Evolutionary conservation across 2,329 filamentous ascomycete species (phyloP).

Genomic region (Alternaria angustiovoidea): DNA sequence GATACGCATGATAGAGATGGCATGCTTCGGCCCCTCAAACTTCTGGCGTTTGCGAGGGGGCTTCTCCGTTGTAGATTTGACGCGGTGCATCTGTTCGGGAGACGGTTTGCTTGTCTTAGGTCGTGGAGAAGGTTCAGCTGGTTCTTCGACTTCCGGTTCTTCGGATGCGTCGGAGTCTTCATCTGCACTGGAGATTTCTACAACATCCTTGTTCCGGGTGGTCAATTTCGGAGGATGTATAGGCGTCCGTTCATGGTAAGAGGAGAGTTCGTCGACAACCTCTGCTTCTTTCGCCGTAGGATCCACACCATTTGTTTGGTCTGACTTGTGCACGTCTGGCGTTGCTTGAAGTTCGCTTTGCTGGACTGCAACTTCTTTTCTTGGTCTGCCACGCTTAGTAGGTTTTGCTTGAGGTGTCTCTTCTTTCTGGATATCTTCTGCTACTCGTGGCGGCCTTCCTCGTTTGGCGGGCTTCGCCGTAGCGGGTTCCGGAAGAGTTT

Average conservation of each 20-base stretch:
- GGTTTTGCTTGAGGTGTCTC: background rate
- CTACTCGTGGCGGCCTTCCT: conserved; percentile 13
- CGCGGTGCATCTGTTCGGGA: conserved; percentile 20
- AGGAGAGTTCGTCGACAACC: conserved; percentile 31
- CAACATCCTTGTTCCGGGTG: conserved; percentile 7
- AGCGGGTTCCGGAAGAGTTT: background rate
- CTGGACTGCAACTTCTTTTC: conserved; percentile 7
- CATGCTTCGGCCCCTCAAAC: conserved; percentile 39
- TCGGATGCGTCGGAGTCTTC: conserved; percentile 28
- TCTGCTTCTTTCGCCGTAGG: conserved; percentile 2
- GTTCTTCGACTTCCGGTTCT: conserved; percentile 27
- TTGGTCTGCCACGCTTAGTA: conserved; percentile 26
- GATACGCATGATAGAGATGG: conserved; percentile 50
- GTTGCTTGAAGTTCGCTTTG: conserved; percentile 19
- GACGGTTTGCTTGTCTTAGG: conserved; percentile 19
- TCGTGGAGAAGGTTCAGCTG: conserved; percentile 20
- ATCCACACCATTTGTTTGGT: conserved; percentile 12
- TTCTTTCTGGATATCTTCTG: background rate
- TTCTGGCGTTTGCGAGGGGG: conserved; percentile 42
- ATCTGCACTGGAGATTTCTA: conserved; percentile 25
- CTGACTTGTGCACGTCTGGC: conserved; percentile 20
- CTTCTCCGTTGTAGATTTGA: conserved; percentile 28
- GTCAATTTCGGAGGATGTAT: conserved; percentile 7
- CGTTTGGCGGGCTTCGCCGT: conserved; percentile 8
- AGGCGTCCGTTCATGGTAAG: conserved; percentile 17